These are phyloP conservation scores for Tolypocladium ophioglossoides DNA, from an alignment of 2,329 filamentous ascomycete genomes.

Conservation along the genomic window DNA sequence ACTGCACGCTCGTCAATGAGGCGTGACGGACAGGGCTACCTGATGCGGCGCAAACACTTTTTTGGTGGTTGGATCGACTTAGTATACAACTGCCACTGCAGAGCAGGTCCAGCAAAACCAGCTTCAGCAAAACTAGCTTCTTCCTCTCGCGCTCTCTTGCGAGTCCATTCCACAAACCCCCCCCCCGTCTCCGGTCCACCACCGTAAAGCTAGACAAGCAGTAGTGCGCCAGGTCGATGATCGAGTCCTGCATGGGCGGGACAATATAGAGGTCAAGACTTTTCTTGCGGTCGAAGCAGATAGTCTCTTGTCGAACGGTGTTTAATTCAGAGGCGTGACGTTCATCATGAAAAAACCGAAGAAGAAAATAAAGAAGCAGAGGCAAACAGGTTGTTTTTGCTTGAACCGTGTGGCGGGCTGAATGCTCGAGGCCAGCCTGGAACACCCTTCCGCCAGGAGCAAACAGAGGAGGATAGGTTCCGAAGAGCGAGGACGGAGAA, in stretches of 20 bases:
- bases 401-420: background rate
- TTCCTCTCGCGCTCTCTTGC: background rate
- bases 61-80: background rate
- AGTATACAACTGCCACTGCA: background rate
- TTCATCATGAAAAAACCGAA: constrained; percentile 5
- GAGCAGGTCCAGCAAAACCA: background rate
- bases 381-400: constrained; percentile 2
- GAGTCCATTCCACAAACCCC: background rate
- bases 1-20: background rate
- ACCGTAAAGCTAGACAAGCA: background rate
- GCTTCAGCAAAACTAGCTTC: too few relatives aligned
- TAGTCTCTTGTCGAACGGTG: background rate
- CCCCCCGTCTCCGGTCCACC: background rate
- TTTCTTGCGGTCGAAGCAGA: background rate
- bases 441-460: background rate
- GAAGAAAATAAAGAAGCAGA: constrained; percentile 1
- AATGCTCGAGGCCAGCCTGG: constrained; percentile 2
- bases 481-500: background rate
- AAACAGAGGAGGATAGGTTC: background rate
- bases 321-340: constrained; percentile 6
- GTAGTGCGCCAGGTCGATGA: background rate
- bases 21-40: background rate
- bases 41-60: background rate
- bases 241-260: background rate
- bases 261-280: background rate